Base-by-base conservation (phyloP, 108 stramenopile species). In the Cyclotella atomus region DNA sequence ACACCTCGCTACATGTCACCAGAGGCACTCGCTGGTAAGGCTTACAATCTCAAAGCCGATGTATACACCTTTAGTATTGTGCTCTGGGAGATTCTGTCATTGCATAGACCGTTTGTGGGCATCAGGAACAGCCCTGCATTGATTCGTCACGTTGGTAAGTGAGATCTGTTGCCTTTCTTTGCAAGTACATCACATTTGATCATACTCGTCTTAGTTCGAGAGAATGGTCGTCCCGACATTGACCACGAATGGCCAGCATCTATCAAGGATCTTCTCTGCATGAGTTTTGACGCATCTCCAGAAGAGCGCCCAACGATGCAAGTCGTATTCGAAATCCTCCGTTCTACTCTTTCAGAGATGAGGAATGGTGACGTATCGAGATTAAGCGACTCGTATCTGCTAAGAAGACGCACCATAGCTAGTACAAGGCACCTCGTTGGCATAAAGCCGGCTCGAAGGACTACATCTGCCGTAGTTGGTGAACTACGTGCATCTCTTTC, bases 1-100 rank as follows among this genome's bases (percentile, higher is more conserved):
- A 62, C 75, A 4, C 75, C 74, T 0, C 44, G 79, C 10, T 81
- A 81, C 68, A 81, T 81, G 79, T 23, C 79, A 3, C 79, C 74
- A 0, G 79, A 81, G 45, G 65, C 65, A 34, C 71, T 72, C 23
- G 16, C 28, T 33, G 29, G 16, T 12, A 56, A 43, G 35, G 27
- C 23, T 3, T 83, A 83, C 45, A 82, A 82, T 41, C 17, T 82
- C 45, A 82, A 78, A 41, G 80, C 84, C 5, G 84, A 84, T 62
- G 72, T 82, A 20, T 84, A 78, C 52, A 47, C 73, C 52, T 84
- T 84, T 53, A 46, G 76, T n/a, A 69, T 84, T 28, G 52, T 82
- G 23, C 32, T 82, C 2, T 84, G 80, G 84, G 65, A 84, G 75
- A 55, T 84, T 23, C 33, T 84, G 14, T 76, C 74, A 16, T 38